Evolutionary conservation across 75 land plant genomes (phyloP).

Genomic region (Azolla pinnata): DNA sequence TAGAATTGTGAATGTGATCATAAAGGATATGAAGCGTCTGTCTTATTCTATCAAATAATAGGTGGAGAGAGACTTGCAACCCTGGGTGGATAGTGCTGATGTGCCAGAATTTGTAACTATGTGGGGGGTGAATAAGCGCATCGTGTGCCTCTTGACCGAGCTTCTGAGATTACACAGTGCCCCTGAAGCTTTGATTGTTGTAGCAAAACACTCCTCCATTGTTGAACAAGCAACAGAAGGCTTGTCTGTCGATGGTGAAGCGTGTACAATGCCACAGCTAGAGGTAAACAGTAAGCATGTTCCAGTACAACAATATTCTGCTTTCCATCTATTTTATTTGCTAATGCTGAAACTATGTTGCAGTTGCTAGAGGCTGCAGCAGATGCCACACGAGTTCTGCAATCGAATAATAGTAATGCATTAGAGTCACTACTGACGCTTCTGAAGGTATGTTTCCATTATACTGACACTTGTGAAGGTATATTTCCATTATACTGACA

Average conservation of each 20-base stretch:
- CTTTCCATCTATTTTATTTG: not conserved
- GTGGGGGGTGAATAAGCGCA: slow-evolving; percentile 78
- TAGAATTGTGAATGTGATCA: too few species aligned
- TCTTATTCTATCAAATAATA: too few species aligned
- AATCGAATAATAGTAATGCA: not conserved
- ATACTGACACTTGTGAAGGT: too few species aligned
- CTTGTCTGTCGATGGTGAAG: slow-evolving; percentile 84
- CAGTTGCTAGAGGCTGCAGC: slow-evolving; percentile 17
- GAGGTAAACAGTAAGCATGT: slow-evolving; percentile 77
- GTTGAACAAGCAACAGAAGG: slow-evolving; percentile 83
- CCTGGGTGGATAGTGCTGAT: slow-evolving; percentile 62
- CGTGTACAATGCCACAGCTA: slow-evolving; percentile 74
- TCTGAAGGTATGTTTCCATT: slow-evolving; percentile 4
- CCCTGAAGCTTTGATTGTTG: slow-evolving; percentile 51
- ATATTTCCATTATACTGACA: too few species aligned
- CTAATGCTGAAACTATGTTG: not conserved
- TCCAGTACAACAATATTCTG: too few species aligned
- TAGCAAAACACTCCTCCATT: slow-evolving; percentile 62
- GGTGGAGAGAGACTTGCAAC: slow-evolving; percentile 80
- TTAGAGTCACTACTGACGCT: slow-evolving; percentile 2
- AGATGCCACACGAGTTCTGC: slow-evolving; percentile 1
- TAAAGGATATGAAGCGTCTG: too few species aligned
- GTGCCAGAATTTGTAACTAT: slow-evolving; percentile 38
- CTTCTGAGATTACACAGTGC: slow-evolving; percentile 58
- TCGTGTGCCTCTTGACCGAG: slow-evolving; percentile 64